These are phyloP conservation scores for Petunia axillaris DNA, from an alignment of 257 asterid genomes.

Conservation along the genomic window DNA sequence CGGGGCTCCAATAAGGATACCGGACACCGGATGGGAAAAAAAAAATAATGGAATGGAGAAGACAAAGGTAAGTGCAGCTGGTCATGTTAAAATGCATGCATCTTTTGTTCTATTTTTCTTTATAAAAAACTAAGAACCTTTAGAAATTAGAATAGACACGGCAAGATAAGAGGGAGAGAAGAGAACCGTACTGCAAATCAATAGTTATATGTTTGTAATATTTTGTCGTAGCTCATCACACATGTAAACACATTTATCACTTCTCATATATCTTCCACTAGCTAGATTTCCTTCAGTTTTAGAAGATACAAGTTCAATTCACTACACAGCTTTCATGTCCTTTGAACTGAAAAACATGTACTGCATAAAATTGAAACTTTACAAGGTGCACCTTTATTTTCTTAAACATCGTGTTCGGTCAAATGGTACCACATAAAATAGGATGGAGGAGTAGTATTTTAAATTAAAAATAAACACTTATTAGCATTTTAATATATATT, in stretches of 20 bases:
- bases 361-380: no score
- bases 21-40: no score
- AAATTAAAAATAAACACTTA: no score
- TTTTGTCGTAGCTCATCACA: slow-evolving; percentile 6
- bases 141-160: not conserved
- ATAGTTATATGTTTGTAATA: not conserved
- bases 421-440: no score
- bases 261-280: not conserved
- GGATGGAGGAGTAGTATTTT: no score
- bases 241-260: not conserved
- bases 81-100: not conserved
- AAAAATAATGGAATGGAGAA: not conserved
- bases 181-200: not conserved
- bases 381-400: no score
- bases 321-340: no score
- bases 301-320: not conserved
- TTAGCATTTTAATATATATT: no score
- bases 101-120: not conserved
- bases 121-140: not conserved
- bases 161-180: not conserved
- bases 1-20: no score
- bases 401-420: no score
- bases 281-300: not conserved
- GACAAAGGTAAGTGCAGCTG: not conserved
- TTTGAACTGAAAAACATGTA: no score